Conservation (phyloP, 108 stramenopile species). For the Skeletonema menzelii region DNA sequence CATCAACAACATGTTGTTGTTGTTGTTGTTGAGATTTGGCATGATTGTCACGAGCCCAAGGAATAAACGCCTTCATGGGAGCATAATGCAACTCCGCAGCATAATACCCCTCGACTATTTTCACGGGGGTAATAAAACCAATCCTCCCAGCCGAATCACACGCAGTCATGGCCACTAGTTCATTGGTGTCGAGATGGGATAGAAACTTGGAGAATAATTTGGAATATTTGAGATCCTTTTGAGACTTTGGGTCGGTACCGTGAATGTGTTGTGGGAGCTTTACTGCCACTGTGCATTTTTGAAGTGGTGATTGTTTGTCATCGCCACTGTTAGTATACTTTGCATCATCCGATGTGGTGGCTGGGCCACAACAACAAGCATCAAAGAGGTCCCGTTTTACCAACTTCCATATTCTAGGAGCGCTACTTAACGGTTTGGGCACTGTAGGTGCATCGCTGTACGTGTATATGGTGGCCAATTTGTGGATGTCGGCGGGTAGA, state of each 20-base stretch:
- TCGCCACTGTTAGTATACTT: not conserved
- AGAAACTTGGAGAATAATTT: conserved; percentile 56
- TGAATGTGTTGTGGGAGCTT: conserved; percentile 46
- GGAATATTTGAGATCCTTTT: conserved; percentile 56
- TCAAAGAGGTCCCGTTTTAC: conserved; percentile 43
- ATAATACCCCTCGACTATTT: conserved; percentile 10
- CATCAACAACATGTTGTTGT: conserved; percentile 26
- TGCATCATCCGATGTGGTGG: not conserved
- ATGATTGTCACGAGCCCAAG: conserved; percentile 46
- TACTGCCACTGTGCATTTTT: conserved; percentile 62
- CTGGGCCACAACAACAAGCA: conserved; percentile 5
- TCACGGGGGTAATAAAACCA: conserved; percentile 59
- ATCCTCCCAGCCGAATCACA: conserved; percentile 68
- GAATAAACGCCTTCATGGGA: conserved; percentile 31
- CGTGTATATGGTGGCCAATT: conserved; percentile 58
- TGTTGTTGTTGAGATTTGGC: conserved; percentile 26
- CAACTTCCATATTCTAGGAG: conserved; percentile 25
- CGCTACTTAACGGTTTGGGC: conserved; percentile 61
- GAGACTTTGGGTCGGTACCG: conserved; percentile 20
- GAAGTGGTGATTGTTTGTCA: not conserved
- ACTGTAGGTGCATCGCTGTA: conserved; percentile 65
- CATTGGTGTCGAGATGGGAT: conserved; percentile 29
- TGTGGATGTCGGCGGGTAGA: not conserved
- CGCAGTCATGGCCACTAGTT: conserved; percentile 58
- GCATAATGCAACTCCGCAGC: conserved; percentile 34